These are phyloP conservation scores for Sporothrix phasma DNA, from an alignment of 2,329 filamentous ascomycete species.

Conservation along the genomic window DNA sequence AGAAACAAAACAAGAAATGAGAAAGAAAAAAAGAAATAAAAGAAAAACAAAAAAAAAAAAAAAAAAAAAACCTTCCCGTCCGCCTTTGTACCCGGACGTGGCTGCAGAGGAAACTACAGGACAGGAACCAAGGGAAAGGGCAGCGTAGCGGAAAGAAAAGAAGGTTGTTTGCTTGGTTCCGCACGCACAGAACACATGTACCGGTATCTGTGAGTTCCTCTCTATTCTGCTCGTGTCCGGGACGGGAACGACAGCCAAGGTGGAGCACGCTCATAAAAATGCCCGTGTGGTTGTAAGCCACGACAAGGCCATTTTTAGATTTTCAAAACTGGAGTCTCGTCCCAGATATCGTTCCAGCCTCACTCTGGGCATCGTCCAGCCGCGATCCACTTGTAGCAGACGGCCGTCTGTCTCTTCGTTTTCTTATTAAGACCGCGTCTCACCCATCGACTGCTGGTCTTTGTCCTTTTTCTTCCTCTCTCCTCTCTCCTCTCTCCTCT, in stretches of 20 bases:
- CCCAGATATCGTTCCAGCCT: background rate
- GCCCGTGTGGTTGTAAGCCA: background rate
- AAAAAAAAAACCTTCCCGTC: background rate
- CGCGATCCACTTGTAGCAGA: background rate
- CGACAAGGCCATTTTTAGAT: background rate
- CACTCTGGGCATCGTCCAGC: background rate
- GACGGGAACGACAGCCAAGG: background rate
- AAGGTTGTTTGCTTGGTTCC: conserved; percentile 9
- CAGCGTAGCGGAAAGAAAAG: background rate
- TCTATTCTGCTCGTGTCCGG: background rate
- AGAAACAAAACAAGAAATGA: too few species aligned
- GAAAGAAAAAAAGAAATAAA: too few species aligned
- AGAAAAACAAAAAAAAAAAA: background rate
- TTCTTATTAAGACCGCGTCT: conserved; percentile 3
- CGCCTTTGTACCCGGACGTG: background rate
- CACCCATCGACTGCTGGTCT: background rate
- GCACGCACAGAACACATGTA: background rate
- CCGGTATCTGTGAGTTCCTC: background rate
- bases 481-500: background rate
- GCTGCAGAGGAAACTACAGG: background rate
- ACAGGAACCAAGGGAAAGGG: background rate
- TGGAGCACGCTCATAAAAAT: background rate
- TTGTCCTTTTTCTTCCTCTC: background rate
- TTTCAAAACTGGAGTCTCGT: background rate
- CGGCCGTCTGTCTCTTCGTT: background rate